These are phyloP conservation scores for Alternaria gaisen DNA, from an alignment of 2,329 filamentous ascomycete species.

Conservation along the genomic window DNA sequence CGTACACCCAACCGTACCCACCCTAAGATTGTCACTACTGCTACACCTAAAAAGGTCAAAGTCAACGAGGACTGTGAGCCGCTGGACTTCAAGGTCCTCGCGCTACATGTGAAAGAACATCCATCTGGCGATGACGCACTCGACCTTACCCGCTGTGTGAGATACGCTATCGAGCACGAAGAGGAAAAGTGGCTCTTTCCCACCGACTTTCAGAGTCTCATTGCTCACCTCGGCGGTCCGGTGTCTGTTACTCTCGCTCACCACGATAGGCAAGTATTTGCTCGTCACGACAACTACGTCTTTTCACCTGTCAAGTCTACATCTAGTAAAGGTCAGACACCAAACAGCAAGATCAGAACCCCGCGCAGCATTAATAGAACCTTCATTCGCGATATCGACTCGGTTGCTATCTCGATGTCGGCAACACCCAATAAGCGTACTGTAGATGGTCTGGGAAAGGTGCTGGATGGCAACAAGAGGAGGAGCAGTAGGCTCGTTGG, in stretches of 20 bases:
- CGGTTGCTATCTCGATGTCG: background rate
- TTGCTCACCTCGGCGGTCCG: slow-evolving; percentile 31
- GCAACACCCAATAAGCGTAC: slow-evolving; percentile 8
- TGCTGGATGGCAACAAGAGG: slow-evolving; percentile 8
- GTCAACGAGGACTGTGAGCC: slow-evolving; percentile 19
- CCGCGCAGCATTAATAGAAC: background rate
- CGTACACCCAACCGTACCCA: slow-evolving; percentile 26
- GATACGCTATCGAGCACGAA: slow-evolving; percentile 28
- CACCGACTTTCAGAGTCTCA: slow-evolving; percentile 28
- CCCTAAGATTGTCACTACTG: slow-evolving; percentile 15
- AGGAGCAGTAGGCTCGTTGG: slow-evolving; percentile 20
- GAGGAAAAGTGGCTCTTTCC: slow-evolving; percentile 39
- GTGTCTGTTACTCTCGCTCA: slow-evolving; percentile 22
- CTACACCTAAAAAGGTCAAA: slow-evolving; percentile 5
- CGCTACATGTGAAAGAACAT: slow-evolving; percentile 29
- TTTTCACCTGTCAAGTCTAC: slow-evolving; percentile 3
- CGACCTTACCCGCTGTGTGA: slow-evolving; percentile 40
- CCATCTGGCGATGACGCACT: slow-evolving; percentile 37
- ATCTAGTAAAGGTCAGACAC: background rate
- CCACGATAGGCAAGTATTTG: slow-evolving; percentile 28
- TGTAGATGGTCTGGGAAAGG: slow-evolving; percentile 1
- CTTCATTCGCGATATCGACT: background rate
- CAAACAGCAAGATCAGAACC: background rate
- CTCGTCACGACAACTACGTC: slow-evolving; percentile 19
- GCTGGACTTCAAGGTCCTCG: slow-evolving; percentile 36